A percentile compares a stretch with the other conserved stretches of the same genome.
Conservation (phyloP, 768 basidiomycete species). For the Panus rudis region DNA sequence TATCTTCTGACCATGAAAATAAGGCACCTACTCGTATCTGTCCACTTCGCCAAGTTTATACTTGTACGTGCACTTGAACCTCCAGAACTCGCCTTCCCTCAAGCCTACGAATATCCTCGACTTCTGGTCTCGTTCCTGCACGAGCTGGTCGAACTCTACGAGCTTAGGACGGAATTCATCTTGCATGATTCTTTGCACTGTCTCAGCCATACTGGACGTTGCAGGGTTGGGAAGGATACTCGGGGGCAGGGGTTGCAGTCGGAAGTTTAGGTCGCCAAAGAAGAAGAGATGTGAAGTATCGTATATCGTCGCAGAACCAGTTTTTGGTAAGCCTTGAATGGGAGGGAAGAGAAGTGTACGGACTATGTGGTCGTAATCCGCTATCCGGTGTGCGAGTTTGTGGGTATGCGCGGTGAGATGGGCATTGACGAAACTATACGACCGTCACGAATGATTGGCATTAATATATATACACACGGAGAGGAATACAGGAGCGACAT, state of each 20-base stretch:
- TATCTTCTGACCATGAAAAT: conserved; percentile 8
- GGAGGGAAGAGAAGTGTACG: conserved; percentile 72
- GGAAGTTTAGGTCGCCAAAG: conserved; percentile 91
- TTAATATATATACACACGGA: conserved; percentile 2
- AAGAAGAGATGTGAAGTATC: conserved; percentile 87
- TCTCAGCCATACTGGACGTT: conserved; percentile 27
- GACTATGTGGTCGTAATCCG: conserved; percentile 79
- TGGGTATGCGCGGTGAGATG: conserved; percentile 82
- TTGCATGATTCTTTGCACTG: conserved; percentile 25
- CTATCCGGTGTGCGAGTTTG: conserved; percentile 57
- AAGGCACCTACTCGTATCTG: conserved; percentile 56
- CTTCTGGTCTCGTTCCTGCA: conserved; percentile 48
- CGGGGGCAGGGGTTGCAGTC: conserved; percentile 54
- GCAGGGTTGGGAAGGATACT: conserved; percentile 28
- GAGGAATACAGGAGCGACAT: background rate
- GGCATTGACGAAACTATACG: conserved; percentile 76
- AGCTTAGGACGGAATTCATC: conserved; percentile 48
- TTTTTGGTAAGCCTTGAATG: conserved; percentile 28
- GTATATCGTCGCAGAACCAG: conserved; percentile 57
- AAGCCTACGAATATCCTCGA: conserved; percentile 66
- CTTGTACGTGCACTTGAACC: conserved; percentile 88
- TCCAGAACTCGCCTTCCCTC: conserved; percentile 81
- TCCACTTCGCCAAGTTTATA: conserved; percentile 77
- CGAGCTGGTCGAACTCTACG: conserved; percentile 70
- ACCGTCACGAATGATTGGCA: conserved; percentile 1